These are phyloP conservation scores for Camellia granthamiana DNA, from an alignment of 148 eudicot genomes.

Conservation along the genomic window DNA sequence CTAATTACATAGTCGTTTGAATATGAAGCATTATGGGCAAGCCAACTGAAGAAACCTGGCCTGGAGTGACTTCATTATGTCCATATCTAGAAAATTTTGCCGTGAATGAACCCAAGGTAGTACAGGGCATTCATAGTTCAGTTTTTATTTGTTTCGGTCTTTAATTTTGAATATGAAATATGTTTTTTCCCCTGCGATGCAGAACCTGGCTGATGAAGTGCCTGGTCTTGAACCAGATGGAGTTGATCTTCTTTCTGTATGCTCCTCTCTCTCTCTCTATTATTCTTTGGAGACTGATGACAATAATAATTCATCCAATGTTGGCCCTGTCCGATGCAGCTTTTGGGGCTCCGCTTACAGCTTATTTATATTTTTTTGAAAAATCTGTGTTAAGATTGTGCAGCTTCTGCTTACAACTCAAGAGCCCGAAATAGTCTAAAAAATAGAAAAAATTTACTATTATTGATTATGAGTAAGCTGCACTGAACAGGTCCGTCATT, in stretches of 20 bases:
- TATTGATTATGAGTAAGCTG: too few relatives aligned
- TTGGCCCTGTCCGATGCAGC: too few relatives aligned
- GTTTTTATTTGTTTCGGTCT: neutral
- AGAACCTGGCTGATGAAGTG: neutral
- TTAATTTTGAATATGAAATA: neutral
- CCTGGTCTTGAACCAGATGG: neutral
- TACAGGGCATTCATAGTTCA: neutral
- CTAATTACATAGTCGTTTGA: neutral
- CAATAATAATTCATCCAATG: too few relatives aligned
- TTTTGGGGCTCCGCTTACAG: too few relatives aligned
- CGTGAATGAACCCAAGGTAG: neutral
- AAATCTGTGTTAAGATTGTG: too few relatives aligned
- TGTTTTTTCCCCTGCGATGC: neutral
- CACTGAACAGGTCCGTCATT: too few relatives aligned
- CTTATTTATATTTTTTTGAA: too few relatives aligned
- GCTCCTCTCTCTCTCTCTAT: too few relatives aligned
- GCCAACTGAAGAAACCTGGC: neutral
- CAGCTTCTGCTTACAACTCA: too few relatives aligned
- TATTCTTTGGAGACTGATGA: too few relatives aligned
- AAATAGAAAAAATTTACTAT: too few relatives aligned
- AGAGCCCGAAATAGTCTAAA: too few relatives aligned
- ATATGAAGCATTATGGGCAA: conserved; percentile 1
- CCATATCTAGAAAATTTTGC: neutral
- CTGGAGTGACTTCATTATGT: neutral
- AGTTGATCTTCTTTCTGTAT: neutral